Conservation (phyloP, 441 rosid species). For the Brassica balearica region DNA sequence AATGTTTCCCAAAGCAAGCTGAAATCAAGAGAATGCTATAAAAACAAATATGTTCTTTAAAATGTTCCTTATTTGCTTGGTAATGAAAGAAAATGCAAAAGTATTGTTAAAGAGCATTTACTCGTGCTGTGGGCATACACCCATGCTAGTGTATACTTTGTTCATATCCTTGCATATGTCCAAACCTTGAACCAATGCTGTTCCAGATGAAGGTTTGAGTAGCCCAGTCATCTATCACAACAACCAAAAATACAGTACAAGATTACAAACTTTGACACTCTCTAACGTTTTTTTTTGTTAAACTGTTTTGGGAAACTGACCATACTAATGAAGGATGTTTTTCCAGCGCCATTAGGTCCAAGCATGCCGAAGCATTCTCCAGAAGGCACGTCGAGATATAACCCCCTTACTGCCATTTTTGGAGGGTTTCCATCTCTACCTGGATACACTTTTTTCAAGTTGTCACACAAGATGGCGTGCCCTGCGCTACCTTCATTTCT, state of each 20-base stretch:
- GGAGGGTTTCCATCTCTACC: conserved; percentile 87
- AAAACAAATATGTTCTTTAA: neutral
- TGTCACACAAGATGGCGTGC: conserved; percentile 74
- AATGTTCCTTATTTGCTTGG: conserved; percentile 12
- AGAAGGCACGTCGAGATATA: conserved; percentile 79
- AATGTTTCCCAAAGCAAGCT: conserved; percentile 95
- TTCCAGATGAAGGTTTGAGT: conserved; percentile 80
- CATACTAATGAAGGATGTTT: conserved; percentile 94
- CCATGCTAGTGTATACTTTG: conserved; percentile 87
- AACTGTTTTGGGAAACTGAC: conserved; percentile 48
- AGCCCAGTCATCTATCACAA: conserved; percentile 86
- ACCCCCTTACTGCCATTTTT: conserved; percentile 79
- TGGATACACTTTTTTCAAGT: conserved; percentile 81
- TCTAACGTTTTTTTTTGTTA: conserved; percentile 6
- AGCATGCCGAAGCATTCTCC: conserved; percentile 98
- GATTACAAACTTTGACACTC: conserved; percentile 16
- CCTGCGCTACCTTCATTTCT: conserved; percentile 59
- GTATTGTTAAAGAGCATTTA: conserved; percentile 41
- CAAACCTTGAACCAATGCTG: conserved; percentile 80
- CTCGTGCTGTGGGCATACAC: conserved; percentile 98
- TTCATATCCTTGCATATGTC: conserved; percentile 80
- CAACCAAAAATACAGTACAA: neutral
- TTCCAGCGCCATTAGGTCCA: conserved; percentile 98
- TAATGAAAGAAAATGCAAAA: conserved; percentile 20
- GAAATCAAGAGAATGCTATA: conserved; percentile 27